phyloP scores from a whole-genome alignment of 2,329 filamentous ascomycete species.

The Botryotinia narcissicola region DNA sequence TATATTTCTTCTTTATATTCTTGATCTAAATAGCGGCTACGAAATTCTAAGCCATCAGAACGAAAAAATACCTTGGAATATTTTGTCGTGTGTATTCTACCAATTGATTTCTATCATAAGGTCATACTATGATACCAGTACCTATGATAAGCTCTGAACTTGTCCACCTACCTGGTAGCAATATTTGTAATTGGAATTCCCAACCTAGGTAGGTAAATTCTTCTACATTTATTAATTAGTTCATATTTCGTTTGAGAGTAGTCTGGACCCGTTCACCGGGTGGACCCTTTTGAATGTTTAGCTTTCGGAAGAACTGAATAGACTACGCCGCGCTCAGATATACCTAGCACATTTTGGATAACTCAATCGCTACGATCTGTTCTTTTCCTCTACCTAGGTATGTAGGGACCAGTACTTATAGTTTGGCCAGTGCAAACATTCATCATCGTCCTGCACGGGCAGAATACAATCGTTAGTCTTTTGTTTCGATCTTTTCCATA shows the following conservation, averaged over 20 bases:
- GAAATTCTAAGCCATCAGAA: background rate
- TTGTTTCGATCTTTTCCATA: background rate
- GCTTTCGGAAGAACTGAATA: background rate
- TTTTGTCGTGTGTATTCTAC: background rate
- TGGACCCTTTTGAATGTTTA: background rate
- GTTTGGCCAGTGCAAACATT: background rate
- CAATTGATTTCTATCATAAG: too few relatives aligned
- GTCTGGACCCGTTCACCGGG: conserved; percentile 3
- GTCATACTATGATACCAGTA: too few relatives aligned
- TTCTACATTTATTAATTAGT: background rate
- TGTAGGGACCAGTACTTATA: too few relatives aligned
- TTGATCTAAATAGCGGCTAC: background rate
- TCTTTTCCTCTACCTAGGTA: background rate
- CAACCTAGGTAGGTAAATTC: background rate
- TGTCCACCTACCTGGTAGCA: background rate
- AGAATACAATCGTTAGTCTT: background rate
- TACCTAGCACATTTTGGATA: background rate
- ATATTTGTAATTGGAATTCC: background rate
- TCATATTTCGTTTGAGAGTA: background rate
- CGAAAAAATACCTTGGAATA: background rate
- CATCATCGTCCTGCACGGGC: background rate
- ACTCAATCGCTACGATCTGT: background rate
- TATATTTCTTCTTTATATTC: background rate
- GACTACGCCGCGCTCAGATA: background rate
- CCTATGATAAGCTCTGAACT: background rate